phyloP scores from a whole-genome alignment of 768 basidiomycete species.

The Boletus coccyginus region DNA sequence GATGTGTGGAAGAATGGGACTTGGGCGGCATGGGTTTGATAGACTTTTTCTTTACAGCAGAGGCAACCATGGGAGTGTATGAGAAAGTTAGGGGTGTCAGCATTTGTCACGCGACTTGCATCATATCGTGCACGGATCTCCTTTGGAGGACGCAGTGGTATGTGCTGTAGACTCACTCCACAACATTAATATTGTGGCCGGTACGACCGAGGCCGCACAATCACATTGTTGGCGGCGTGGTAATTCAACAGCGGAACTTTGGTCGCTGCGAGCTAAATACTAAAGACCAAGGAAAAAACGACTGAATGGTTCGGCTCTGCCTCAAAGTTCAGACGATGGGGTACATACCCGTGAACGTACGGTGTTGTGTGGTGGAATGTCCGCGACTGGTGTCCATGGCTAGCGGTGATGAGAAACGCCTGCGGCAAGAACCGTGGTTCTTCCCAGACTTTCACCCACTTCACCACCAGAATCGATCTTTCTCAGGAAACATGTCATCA shows the following conservation, averaged over 20 bases:
- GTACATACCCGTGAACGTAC: not conserved
- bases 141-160: not conserved
- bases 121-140: not conserved
- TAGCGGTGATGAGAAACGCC: not conserved
- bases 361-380: not conserved
- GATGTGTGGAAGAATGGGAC: slow-evolving; percentile 47
- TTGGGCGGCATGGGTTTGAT: slow-evolving; percentile 16
- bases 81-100: slow-evolving; percentile 4
- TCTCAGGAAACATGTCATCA: slow-evolving; percentile 33
- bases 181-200: not conserved
- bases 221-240: not conserved
- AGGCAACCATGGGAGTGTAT: slow-evolving; percentile 7
- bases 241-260: not conserved
- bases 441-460: not conserved
- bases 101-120: slow-evolving; percentile 1
- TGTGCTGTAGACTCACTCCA: not conserved
- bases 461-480: not conserved
- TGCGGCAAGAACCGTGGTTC: slow-evolving; percentile 8
- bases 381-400: not conserved
- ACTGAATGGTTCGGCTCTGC: not conserved
- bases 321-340: not conserved
- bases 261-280: not conserved
- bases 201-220: not conserved
- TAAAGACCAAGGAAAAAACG: not conserved
- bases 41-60: slow-evolving; percentile 11